phyloP scores from a whole-genome alignment of 257 asterid genomes.

The Prunella vulgaris region DNA sequence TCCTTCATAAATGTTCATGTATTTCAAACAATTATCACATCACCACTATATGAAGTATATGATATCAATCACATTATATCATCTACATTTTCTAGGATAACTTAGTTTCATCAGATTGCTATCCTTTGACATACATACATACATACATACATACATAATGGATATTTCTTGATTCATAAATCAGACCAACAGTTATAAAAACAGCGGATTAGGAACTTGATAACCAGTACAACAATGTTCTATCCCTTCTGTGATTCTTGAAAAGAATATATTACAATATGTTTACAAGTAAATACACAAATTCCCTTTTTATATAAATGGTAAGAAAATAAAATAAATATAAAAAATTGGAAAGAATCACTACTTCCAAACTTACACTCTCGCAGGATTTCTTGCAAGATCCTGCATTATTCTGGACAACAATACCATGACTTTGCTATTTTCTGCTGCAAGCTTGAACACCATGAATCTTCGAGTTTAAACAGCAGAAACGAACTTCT shows the following conservation, averaged over 20 bases:
- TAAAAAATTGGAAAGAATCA: slow-evolving; percentile 12
- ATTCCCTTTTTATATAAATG: neutral
- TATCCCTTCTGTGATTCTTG: neutral
- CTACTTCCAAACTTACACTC: slow-evolving; percentile 17
- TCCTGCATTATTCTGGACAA: slow-evolving; percentile 19
- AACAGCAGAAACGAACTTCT: slow-evolving; percentile 12
- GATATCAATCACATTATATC: no score
- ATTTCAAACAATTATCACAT: no score
- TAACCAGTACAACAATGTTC: neutral
- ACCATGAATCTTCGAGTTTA: slow-evolving; percentile 6
- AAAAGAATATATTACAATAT: slow-evolving; percentile 11
- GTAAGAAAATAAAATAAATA: neutral
- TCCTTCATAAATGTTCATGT: no score
- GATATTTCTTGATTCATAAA: neutral
- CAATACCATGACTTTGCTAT: slow-evolving; percentile 9
- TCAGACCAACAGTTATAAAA: neutral
- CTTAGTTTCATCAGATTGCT: no score
- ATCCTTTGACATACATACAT: no score
- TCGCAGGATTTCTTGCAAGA: slow-evolving; percentile 17
- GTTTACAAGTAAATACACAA: slow-evolving; percentile 7
- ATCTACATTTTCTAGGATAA: no score
- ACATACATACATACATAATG: neutral
- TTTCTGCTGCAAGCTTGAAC: slow-evolving; percentile 12
- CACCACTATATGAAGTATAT: no score
- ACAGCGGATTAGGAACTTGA: neutral